These are phyloP conservation scores for Neurospora cerealis DNA, from an alignment of 495 filamentous ascomycete species.

Conservation along the genomic window DNA sequence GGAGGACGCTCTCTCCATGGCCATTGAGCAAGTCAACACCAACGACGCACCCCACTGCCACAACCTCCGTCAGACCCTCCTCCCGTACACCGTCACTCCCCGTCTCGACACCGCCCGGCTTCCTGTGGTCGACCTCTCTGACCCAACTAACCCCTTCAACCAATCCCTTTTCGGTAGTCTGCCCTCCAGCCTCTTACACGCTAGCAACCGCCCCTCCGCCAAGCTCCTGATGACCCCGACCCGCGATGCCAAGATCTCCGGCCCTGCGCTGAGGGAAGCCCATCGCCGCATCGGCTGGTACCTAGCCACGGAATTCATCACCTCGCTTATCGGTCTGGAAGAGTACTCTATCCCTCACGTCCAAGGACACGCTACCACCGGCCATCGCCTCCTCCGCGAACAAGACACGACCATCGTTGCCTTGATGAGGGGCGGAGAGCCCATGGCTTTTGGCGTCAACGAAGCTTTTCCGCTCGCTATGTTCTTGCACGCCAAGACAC, in stretches of 20 bases:
- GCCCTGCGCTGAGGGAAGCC: slow-evolving; percentile 39
- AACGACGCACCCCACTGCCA: slow-evolving; percentile 27
- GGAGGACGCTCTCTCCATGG: slow-evolving; percentile 36
- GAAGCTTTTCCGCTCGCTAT: slow-evolving; percentile 44
- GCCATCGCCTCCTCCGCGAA: slow-evolving; percentile 46
- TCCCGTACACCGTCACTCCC: slow-evolving; percentile 28
- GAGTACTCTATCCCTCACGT: slow-evolving; percentile 43
- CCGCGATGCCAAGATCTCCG: slow-evolving; percentile 38
- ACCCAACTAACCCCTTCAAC: not conserved
- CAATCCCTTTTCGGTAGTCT: not conserved
- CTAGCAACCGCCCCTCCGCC: slow-evolving; percentile 34
- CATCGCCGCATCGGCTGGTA: slow-evolving; percentile 45
- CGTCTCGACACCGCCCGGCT: slow-evolving; percentile 39
- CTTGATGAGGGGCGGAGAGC: slow-evolving; percentile 57
- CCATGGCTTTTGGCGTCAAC: slow-evolving; percentile 56
- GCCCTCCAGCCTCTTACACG: slow-evolving; percentile 25
- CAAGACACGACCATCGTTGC: slow-evolving; percentile 45
- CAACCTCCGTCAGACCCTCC: slow-evolving; percentile 31
- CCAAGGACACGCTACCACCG: slow-evolving; percentile 36
- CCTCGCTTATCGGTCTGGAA: slow-evolving; percentile 44
- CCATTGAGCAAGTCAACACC: slow-evolving; percentile 23
- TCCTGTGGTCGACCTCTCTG: slow-evolving; percentile 32
- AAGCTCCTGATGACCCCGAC: slow-evolving; percentile 50
- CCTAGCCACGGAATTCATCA: slow-evolving; percentile 40
- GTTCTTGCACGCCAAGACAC: slow-evolving; percentile 45